These are phyloP conservation scores for Aspergillus chevalieri DNA, from an alignment of 2,329 filamentous ascomycete species.

Conservation along the genomic window DNA sequence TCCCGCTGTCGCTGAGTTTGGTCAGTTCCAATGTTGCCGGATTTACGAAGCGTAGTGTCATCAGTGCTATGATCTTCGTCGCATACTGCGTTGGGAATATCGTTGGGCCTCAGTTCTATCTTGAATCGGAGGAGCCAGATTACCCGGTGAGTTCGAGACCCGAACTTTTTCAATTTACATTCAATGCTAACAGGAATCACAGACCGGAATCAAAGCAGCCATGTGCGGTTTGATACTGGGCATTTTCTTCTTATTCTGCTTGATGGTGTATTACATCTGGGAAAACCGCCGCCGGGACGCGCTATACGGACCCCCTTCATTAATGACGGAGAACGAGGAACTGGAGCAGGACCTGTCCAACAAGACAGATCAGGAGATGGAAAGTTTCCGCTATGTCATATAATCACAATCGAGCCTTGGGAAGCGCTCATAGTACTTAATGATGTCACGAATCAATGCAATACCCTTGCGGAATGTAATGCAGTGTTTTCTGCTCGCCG, in stretches of 20 bases:
- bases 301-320: conserved; percentile 18
- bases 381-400: conserved; percentile 30
- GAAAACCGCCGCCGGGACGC: conserved; percentile 27
- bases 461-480: too few relatives aligned
- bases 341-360: conserved; percentile 26
- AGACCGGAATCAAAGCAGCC: conserved; percentile 30
- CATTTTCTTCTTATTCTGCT: conserved; percentile 23
- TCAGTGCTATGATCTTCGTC: conserved; percentile 45
- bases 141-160: conserved; percentile 20
- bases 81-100: conserved; percentile 34
- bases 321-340: conserved; percentile 21
- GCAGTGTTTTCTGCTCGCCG: too few relatives aligned
- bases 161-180: neutral
- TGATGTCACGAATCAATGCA: neutral
- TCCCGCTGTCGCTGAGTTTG: conserved; percentile 29
- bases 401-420: conserved; percentile 4
- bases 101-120: conserved; percentile 29
- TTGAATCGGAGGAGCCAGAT: conserved; percentile 24
- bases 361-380: conserved; percentile 30
- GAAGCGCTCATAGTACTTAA: neutral
- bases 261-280: conserved; percentile 23
- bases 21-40: conserved; percentile 32
- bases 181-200: neutral
- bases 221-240: conserved; percentile 25
- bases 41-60: conserved; percentile 30